Evolutionary conservation across 2,329 filamentous ascomycete species (phyloP).

Genomic region (Microdochium paspali): DNA sequence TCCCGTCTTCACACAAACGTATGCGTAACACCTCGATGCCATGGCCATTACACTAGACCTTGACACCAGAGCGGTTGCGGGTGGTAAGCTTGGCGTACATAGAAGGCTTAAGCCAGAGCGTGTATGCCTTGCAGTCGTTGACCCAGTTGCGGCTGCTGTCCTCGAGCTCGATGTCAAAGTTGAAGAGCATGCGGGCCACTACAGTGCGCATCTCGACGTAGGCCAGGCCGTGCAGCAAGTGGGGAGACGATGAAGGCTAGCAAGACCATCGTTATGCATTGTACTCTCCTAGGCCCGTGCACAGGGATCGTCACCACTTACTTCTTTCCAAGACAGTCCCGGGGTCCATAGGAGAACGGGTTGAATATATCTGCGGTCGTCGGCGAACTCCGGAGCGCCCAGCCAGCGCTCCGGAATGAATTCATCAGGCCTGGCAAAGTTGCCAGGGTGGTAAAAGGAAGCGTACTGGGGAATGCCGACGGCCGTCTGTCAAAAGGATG

Average conservation of each 20-base stretch:
- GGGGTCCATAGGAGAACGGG: constrained; percentile 25
- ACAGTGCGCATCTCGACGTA: constrained; percentile 31
- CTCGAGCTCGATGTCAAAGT: constrained; percentile 25
- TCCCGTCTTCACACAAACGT: no score
- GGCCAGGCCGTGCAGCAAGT: constrained; percentile 22
- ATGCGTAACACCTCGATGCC: no score
- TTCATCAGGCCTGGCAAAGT: constrained; percentile 25
- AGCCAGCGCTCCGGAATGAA: constrained; percentile 32
- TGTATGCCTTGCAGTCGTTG: constrained; percentile 1
- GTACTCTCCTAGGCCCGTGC: background rate
- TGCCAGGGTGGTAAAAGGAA: constrained; percentile 18
- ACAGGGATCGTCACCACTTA: no score
- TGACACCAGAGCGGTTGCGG: background rate
- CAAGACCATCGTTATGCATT: background rate
- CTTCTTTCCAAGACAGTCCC: constrained; percentile 30
- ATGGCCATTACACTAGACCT: no score
- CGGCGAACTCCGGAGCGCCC: constrained; percentile 15
- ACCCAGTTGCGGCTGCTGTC: constrained; percentile 1
- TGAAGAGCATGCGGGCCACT: constrained; percentile 26
- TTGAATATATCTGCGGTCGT: constrained; percentile 24
- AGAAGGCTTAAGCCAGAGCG: background rate
- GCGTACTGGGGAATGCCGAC: background rate
- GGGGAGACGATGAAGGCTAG: background rate
- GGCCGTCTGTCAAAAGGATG: background rate
- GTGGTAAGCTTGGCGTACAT: background rate